Evolutionary conservation across 192 early-diverging fungal species (phyloP).

Genomic region (Coemansia sp.): DNA sequence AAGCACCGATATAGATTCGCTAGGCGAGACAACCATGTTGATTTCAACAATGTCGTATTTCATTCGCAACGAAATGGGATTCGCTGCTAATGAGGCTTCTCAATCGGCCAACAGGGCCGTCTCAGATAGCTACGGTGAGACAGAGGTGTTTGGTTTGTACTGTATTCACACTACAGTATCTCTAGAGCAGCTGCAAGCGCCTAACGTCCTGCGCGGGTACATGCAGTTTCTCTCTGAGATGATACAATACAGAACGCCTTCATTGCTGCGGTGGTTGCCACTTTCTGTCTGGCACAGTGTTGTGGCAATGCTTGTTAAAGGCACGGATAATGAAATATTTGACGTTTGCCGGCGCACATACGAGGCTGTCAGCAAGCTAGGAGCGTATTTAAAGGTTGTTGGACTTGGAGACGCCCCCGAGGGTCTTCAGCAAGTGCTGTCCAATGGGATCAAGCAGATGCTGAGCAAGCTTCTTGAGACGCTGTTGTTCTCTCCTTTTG

Average conservation of each 20-base stretch:
- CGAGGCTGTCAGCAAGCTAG: constrained; percentile 48
- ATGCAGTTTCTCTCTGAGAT: constrained; percentile 50
- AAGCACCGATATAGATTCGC: constrained; percentile 24
- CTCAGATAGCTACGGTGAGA: constrained; percentile 49
- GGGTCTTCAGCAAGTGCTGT: constrained; percentile 29
- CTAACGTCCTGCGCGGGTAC: constrained; percentile 42
- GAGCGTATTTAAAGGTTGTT: constrained; percentile 40
- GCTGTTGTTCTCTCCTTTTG: constrained; percentile 48
- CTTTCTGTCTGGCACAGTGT: constrained; percentile 27
- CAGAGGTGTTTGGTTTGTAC: constrained; percentile 48
- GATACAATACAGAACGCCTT: constrained; percentile 45
- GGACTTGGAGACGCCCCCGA: constrained; percentile 13
- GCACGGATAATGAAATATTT: constrained; percentile 41
- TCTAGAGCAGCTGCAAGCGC: constrained; percentile 28
- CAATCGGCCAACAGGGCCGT: constrained; percentile 23
- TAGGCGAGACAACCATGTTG: constrained; percentile 27
- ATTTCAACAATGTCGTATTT: constrained; percentile 40
- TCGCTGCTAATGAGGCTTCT: constrained; percentile 35
- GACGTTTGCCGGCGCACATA: constrained; percentile 50
- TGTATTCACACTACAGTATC: constrained; percentile 39
- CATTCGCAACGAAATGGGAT: constrained; percentile 51
- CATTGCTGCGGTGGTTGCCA: constrained; percentile 50
- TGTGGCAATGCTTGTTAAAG: constrained; percentile 34
- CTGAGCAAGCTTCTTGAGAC: constrained; percentile 39
- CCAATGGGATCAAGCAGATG: constrained; percentile 29